Base-by-base conservation (phyloP, 2,329 filamentous ascomycete species). In the Diaporthe citrichinensis region DNA sequence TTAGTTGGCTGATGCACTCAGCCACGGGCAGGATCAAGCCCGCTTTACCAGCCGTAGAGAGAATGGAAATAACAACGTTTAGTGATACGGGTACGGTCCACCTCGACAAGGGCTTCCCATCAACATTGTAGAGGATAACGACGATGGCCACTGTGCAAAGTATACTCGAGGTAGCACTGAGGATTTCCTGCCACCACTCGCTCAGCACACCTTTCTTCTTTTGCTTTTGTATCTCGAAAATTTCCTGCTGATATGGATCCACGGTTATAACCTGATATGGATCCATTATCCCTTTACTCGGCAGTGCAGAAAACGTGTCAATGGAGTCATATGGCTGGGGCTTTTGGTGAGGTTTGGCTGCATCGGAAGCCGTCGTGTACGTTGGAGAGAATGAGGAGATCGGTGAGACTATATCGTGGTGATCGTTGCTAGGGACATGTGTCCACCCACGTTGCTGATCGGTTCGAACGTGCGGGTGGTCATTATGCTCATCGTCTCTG, bases 91-190 rank as follows among this genome's bases (percentile, higher is more conserved):
- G 51, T 25, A 55, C n/a, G 51, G 14, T 28, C 51, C 51, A 55
- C 10, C 31, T 20, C 14, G n/a, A 25, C 14, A 55, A 25, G 25
- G 51, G 51, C 12, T 55, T 55, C 12, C 51, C 51, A 31, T 55
- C 51, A 55, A 55, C 51, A 28, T 55, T 6, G 17, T 55, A 55
- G 4, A 55, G 51, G 14, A 55, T 55, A 28, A 9, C 14, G n/a
- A 55, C 51, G 25, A 55, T 55, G 25, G 51, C 51, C 51, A 55
- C 51, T 31, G 51, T 55, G 51, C n/a, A 55, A 55, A 55, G 51
- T 20, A 55, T 55, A 25, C 51, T 31, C 12, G 51, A 55, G 51
- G 14, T 55, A 55, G 51, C 51, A 55, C 51, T 55, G 51, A 55
- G 51, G 15, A 55, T 28, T 31, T 55, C 51, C 51, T 55, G 51